Conservation (phyloP, 257 asterid genomes). For the Jacaranda mimosifolia region DNA sequence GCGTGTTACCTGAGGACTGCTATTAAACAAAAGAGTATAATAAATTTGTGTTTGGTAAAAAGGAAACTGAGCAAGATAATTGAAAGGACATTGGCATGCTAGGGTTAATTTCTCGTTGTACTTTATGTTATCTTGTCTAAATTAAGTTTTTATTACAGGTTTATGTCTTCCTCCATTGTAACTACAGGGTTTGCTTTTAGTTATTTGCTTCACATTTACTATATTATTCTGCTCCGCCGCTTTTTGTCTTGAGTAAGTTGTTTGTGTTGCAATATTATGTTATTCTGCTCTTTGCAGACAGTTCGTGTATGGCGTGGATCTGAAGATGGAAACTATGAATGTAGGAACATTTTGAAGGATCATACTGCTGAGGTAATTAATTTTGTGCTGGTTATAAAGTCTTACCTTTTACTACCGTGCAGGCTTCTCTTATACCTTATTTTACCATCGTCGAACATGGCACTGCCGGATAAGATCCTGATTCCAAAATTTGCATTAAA, state of each 20-base stretch:
- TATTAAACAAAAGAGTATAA: conserved; percentile 1
- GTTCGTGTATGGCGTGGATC: conserved; percentile 94
- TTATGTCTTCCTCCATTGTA: neutral
- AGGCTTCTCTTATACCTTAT: conserved; percentile 17
- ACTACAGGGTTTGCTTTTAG: neutral
- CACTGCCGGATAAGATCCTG: neutral
- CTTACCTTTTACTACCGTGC: neutral
- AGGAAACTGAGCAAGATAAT: neutral
- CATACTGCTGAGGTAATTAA: conserved; percentile 86
- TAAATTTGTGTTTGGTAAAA: neutral
- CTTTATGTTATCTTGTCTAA: conserved; percentile 3
- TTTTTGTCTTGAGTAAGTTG: neutral
- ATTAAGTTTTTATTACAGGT: neutral
- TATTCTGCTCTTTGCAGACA: conserved; percentile 65
- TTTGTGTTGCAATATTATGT: conserved; percentile 19
- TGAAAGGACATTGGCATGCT: neutral
- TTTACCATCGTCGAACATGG: conserved; percentile 3
- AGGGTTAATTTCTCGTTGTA: neutral
- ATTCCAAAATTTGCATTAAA: conserved; percentile 2
- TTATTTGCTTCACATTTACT: neutral
- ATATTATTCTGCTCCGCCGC: neutral
- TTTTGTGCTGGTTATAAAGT: conserved; percentile 14
- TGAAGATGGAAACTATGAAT: conserved; percentile 74
- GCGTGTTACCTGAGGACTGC: neutral
- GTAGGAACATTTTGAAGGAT: conserved; percentile 83